phyloP scores from a whole-genome alignment of 495 filamentous ascomycete genomes.

The Gamarada debralockiae region DNA sequence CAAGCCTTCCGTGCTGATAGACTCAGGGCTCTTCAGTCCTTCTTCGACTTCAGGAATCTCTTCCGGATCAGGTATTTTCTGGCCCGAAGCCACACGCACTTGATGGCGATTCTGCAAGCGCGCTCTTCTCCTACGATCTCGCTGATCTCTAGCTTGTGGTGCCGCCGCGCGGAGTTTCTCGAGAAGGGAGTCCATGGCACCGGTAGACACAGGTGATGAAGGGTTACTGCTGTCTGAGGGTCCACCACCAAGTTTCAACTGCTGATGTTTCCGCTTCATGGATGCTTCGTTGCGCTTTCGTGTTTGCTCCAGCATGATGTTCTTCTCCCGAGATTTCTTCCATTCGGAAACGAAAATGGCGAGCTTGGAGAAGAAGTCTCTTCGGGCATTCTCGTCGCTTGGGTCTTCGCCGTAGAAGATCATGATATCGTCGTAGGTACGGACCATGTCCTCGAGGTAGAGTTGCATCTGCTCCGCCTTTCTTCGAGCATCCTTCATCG shows the following conservation, averaged over 20 bases:
- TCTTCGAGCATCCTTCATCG: conserved; percentile 92
- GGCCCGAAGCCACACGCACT: conserved; percentile 84
- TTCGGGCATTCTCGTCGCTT: conserved; percentile 84
- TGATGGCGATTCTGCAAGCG: conserved; percentile 88
- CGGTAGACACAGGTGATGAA: conserved; percentile 70
- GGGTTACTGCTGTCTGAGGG: conserved; percentile 37
- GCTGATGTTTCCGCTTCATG: conserved; percentile 81
- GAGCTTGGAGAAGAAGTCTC: conserved; percentile 95
- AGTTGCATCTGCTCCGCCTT: conserved; percentile 96
- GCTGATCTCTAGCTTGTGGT: conserved; percentile 79
- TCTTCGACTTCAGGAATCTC: conserved; percentile 47
- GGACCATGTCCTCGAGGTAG: conserved; percentile 88
- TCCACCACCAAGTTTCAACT: conserved; percentile 51
- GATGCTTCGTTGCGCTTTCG: conserved; percentile 81
- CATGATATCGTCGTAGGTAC: conserved; percentile 93
- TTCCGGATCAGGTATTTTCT: conserved; percentile 69
- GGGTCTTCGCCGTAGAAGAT: conserved; percentile 95
- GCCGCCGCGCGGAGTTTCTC: conserved; percentile 93
- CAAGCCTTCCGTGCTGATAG: conserved; percentile 17
- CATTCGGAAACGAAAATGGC: conserved; percentile 90
- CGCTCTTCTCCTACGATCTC: conserved; percentile 83
- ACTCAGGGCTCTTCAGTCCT: conserved; percentile 16
- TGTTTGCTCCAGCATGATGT: conserved; percentile 75
- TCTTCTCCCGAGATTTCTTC: conserved; percentile 95
- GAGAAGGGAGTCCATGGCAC: conserved; percentile 95